These are phyloP conservation scores for Fistulinella prunicolor DNA, from an alignment of 768 basidiomycete genomes.

Conservation along the genomic window DNA sequence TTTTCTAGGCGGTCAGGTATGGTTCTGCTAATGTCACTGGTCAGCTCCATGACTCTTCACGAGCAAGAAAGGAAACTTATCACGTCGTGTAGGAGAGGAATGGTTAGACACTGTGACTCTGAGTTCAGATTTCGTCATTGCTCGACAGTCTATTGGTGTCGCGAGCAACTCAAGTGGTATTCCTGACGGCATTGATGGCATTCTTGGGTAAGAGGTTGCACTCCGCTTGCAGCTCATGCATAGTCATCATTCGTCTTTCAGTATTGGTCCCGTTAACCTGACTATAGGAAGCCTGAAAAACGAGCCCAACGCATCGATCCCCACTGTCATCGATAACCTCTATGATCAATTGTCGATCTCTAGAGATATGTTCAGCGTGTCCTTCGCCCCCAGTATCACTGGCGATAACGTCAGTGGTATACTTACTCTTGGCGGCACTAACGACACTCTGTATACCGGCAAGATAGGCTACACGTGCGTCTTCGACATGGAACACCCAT, in stretches of 20 bases:
- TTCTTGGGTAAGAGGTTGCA: constrained; percentile 15
- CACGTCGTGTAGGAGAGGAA: constrained; percentile 35
- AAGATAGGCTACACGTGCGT: constrained; percentile 43
- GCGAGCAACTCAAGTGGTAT: too few species aligned
- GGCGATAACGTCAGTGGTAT: constrained; percentile 42
- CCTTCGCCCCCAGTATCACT: constrained; percentile 45
- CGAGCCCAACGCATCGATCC: constrained; percentile 29
- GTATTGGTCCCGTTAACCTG: constrained; percentile 58
- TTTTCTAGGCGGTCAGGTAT: constrained; percentile 48
- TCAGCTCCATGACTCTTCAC: constrained; percentile 10
- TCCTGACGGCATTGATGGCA: too few species aligned
- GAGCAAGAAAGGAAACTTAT: background rate
- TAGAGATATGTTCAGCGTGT: constrained; percentile 45
- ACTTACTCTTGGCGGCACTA: constrained; percentile 46
- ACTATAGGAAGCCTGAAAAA: constrained; percentile 39
- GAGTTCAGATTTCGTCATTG: constrained; percentile 44
- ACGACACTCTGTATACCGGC: constrained; percentile 30
- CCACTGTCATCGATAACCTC: constrained; percentile 58
- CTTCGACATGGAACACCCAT: constrained; percentile 16
- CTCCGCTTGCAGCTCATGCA: background rate
- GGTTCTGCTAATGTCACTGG: constrained; percentile 63
- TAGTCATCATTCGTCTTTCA: constrained; percentile 19
- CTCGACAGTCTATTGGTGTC: too few species aligned
- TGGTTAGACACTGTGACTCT: constrained; percentile 55
- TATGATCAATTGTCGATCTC: constrained; percentile 40